Conservation (phyloP, 192 early-diverging fungal species). For the Nowakowskiella sp. region DNA sequence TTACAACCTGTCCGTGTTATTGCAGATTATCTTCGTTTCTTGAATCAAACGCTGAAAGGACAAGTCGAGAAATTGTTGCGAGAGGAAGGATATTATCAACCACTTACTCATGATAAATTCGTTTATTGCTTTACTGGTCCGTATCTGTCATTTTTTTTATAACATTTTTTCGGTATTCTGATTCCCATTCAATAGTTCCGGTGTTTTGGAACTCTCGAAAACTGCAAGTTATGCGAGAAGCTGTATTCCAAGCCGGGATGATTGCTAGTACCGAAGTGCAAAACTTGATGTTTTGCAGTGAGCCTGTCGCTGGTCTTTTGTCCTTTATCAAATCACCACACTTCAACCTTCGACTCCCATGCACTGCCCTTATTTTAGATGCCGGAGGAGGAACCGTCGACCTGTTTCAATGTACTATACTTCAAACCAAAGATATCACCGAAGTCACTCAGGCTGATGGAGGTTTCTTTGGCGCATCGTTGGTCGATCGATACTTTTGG, state of each 20-base stretch:
- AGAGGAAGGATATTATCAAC: not conserved
- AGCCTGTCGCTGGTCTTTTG: not conserved
- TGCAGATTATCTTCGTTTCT: slow-evolving; percentile 1
- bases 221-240: slow-evolving; percentile 1
- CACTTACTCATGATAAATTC: not conserved
- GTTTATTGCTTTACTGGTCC: not conserved
- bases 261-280: not conserved
- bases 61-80: not conserved
- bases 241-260: slow-evolving; percentile 1
- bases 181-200: not conserved
- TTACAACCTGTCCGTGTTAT: not conserved
- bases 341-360: not conserved
- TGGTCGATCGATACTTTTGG: slow-evolving; percentile 1
- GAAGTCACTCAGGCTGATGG: slow-evolving; percentile 1
- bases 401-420: slow-evolving; percentile 5
- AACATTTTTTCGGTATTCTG: not conserved
- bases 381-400: slow-evolving; percentile 7
- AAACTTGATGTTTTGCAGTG: no score
- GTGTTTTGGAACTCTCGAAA: not conserved
- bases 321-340: not conserved
- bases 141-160: not conserved
- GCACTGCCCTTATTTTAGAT: not conserved
- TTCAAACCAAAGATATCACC: not conserved
- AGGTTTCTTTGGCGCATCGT: slow-evolving; percentile 7
- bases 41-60: not conserved